Conservation (phyloP, 768 basidiomycete genomes). For the Lentinula raphanica region DNA sequence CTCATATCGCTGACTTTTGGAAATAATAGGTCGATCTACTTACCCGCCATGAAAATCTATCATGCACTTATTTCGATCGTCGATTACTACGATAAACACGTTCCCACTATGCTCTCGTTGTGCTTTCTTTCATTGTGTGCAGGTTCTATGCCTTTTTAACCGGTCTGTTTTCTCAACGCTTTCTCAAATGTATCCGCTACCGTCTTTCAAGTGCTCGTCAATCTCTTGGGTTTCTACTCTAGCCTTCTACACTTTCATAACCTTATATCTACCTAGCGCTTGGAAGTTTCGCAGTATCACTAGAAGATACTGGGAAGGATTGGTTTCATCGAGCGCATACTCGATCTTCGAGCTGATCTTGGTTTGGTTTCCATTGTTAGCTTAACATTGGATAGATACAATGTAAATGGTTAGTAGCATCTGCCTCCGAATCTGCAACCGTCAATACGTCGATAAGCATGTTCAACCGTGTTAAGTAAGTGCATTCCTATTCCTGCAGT, state of each 20-base stretch:
- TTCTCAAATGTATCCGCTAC: constrained; percentile 6
- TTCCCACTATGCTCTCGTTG: constrained; percentile 15
- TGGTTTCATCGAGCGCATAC: not conserved
- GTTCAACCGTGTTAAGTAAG: too few species aligned
- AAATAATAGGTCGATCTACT: constrained; percentile 12
- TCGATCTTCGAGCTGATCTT: not conserved
- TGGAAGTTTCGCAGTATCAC: not conserved
- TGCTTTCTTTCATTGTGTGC: constrained; percentile 3
- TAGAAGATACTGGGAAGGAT: not conserved
- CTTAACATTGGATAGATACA: not conserved
- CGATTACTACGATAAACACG: constrained; percentile 1
- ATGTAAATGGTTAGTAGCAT: not conserved
- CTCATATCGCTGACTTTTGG: constrained; percentile 29
- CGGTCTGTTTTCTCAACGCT: not conserved
- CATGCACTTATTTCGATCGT: not conserved
- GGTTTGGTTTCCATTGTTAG: not conserved
- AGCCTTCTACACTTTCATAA: constrained; percentile 8
- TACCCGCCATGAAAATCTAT: constrained; percentile 18
- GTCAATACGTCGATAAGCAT: too few species aligned
- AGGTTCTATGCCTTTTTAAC: constrained; percentile 4
- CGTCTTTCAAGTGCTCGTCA: not conserved
- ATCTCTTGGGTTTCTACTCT: constrained; percentile 9
- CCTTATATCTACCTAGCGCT: constrained; percentile 9
- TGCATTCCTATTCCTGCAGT: too few species aligned
- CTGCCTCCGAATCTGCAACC: too few species aligned